phyloP scores from a whole-genome alignment of 1,284 basidiomycete species.

The Malassezia arunalokei region DNA sequence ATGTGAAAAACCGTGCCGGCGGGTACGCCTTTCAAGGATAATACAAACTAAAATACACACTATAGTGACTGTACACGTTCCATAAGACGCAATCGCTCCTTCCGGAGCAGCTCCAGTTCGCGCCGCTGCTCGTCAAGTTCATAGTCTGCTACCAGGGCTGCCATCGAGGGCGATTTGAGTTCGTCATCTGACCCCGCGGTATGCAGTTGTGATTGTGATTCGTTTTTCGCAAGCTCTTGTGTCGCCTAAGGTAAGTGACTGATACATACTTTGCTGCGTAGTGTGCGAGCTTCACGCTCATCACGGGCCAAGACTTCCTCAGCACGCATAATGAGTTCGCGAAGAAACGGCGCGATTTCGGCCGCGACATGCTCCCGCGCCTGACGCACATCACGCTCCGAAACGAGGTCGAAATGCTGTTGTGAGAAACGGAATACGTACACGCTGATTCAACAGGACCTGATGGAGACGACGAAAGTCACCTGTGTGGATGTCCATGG shows the following conservation, averaged over 20 bases:
- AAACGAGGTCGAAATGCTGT: constrained; percentile 16
- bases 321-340: constrained; percentile 14
- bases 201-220: not conserved
- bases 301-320: constrained; percentile 8
- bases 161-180: not conserved
- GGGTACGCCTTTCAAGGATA: constrained; percentile 5
- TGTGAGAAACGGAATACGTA: not conserved
- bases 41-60: not conserved
- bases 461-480: constrained; percentile 5
- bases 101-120: constrained; percentile 4
- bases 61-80: constrained; percentile 5
- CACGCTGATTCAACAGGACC: constrained; percentile 8
- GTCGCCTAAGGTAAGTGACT: not conserved
- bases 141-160: not conserved
- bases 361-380: constrained; percentile 12
- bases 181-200: not conserved
- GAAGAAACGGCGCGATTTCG: constrained; percentile 14
- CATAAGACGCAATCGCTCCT: constrained; percentile 5
- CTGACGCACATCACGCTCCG: constrained; percentile 12
- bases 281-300: constrained; percentile 9
- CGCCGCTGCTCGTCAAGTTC: constrained; percentile 5
- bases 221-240: constrained; percentile 9
- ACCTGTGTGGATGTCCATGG: constrained; percentile 1
- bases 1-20: constrained; percentile 4
- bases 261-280: constrained; percentile 7